A percentile compares a stretch with the other conserved stretches of the same genome.
These are phyloP conservation scores for Myxozyma neotropica DNA, from an alignment of 805 yeast species.

Conservation along the genomic window DNA sequence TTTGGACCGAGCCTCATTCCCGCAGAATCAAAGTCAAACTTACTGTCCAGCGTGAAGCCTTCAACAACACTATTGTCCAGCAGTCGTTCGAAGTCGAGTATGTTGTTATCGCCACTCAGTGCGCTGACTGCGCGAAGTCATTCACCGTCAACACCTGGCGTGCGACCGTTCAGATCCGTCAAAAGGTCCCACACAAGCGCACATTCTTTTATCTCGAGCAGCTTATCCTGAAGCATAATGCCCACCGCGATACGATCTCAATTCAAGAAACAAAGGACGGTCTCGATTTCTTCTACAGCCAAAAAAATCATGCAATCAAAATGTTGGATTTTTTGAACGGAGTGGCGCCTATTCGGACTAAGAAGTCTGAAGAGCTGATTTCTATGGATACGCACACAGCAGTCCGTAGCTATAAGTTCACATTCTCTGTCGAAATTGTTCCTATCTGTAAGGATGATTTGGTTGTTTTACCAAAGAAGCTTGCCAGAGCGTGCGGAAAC, in stretches of 20 bases:
- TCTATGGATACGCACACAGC: slow-evolving; percentile 93
- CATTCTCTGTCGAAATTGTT: slow-evolving; percentile 89
- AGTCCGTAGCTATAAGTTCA: slow-evolving; percentile 80
- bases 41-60: slow-evolving; percentile 96
- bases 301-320: slow-evolving; percentile 86
- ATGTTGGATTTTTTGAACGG: slow-evolving; percentile 88
- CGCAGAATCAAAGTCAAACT: slow-evolving; percentile 88
- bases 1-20: slow-evolving; percentile 99
- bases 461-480: slow-evolving; percentile 83
- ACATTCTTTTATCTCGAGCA: slow-evolving; percentile 96
- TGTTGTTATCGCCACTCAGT: slow-evolving; percentile 91
- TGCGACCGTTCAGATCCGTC: slow-evolving; percentile 96
- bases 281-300: slow-evolving; percentile 87
- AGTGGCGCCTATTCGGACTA: slow-evolving; percentile 80
- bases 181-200: slow-evolving; percentile 94
- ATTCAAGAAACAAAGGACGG: slow-evolving; percentile 94
- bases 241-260: slow-evolving; percentile 90
- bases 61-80: slow-evolving; percentile 86
- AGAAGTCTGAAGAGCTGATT: slow-evolving; percentile 87
- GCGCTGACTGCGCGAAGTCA: slow-evolving; percentile 97
- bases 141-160: slow-evolving; percentile 98
- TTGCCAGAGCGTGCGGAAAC: slow-evolving; percentile 82
- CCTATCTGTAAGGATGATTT: slow-evolving; percentile 97
- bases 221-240: slow-evolving; percentile 86
- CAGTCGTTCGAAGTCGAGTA: slow-evolving; percentile 94